These are phyloP conservation scores for Anastatica hierochuntica DNA, from an alignment of 345 rosid genomes.

Conservation along the genomic window DNA sequence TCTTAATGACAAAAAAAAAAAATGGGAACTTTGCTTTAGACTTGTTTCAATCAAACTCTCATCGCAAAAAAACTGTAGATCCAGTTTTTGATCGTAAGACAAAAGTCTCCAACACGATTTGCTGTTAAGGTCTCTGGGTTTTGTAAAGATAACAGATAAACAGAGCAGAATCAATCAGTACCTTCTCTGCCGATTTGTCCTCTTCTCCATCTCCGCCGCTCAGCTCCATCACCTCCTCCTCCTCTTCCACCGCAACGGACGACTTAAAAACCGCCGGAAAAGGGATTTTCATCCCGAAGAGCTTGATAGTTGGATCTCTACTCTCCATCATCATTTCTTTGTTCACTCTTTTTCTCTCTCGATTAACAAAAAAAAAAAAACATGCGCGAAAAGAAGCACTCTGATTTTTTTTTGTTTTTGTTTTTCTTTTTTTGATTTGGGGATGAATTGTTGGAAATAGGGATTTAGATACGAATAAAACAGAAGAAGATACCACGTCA, in stretches of 20 bases:
- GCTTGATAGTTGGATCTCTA: conserved; percentile 59
- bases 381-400: too few relatives aligned
- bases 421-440: background rate
- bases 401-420: too few relatives aligned
- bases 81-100: too few relatives aligned
- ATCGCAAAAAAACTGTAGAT: too few relatives aligned
- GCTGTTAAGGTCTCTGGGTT: too few relatives aligned
- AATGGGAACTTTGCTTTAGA: too few relatives aligned
- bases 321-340: conserved; percentile 33
- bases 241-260: too few relatives aligned
- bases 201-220: conserved; percentile 21
- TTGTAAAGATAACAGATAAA: too few relatives aligned
- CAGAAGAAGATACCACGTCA: conserved; percentile 63
- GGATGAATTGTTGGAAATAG: background rate
- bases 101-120: too few relatives aligned
- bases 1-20: too few relatives aligned
- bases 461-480: conserved; percentile 59
- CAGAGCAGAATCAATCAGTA: conserved; percentile 18
- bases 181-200: conserved; percentile 38
- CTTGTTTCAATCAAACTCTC: too few relatives aligned
- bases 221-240: background rate
- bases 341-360: background rate
- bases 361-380: too few relatives aligned
- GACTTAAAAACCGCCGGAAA: conserved; percentile 26
- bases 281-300: conserved; percentile 68